Conservation (phyloP, 2,329 filamentous ascomycete species). For the Fusarium keratoplasticum region DNA sequence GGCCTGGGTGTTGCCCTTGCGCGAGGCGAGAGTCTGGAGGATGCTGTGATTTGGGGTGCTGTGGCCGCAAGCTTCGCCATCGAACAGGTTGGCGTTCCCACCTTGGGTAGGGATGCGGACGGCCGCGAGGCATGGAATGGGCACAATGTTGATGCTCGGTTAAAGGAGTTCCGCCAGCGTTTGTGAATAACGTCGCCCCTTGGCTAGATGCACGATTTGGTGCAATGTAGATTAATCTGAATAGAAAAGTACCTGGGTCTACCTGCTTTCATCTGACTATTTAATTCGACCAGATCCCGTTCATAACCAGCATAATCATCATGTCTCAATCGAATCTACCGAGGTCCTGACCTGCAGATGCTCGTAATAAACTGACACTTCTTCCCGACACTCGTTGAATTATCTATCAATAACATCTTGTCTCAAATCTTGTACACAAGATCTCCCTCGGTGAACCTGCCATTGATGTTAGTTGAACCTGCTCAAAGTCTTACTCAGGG, state of each 20-base stretch:
- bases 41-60: conserved; percentile 81
- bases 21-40: conserved; percentile 69
- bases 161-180: conserved; percentile 62
- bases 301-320: conserved; percentile 10
- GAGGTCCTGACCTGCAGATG: conserved; percentile 1
- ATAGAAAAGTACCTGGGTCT: conserved; percentile 21
- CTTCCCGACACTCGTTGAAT: conserved; percentile 20
- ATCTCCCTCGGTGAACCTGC: conserved; percentile 70
- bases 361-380: conserved; percentile 1
- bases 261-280: conserved; percentile 17
- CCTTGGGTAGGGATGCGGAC: conserved; percentile 57
- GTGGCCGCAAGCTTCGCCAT: conserved; percentile 93
- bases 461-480: conserved; percentile 32
- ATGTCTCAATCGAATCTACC: conserved; percentile 7
- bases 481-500: not conserved
- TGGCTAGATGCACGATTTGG: conserved; percentile 5
- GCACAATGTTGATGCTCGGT: conserved; percentile 62
- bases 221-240: conserved; percentile 16
- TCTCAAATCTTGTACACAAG: conserved; percentile 76
- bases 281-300: not conserved
- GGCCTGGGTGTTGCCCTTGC: conserved; percentile 69
- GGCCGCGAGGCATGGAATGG: conserved; percentile 73
- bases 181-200: conserved; percentile 42
- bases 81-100: conserved; percentile 90
- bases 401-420: not conserved